phyloP scores from a whole-genome alignment of 176 grass and related monocot genomes.

The Tuctoria greenei region DNA sequence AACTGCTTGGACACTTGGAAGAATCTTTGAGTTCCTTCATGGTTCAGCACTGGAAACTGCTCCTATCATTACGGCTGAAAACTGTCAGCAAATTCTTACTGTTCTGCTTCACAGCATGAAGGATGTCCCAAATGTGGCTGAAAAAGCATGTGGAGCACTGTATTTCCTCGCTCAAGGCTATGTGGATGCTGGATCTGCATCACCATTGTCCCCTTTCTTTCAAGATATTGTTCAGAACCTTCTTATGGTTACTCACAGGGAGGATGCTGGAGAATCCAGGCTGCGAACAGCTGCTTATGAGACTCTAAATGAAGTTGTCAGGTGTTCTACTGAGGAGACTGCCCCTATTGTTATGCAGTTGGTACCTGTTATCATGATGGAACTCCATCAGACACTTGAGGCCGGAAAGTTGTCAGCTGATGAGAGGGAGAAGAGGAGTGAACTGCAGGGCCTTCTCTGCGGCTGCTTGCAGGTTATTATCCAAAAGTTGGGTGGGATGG shows the following conservation, averaged over 20 bases:
- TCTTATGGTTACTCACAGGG: constrained; percentile 72
- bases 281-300: constrained; percentile 82
- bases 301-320: constrained; percentile 82
- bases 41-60: constrained; percentile 70
- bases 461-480: constrained; percentile 84
- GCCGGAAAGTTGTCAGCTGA: constrained; percentile 68
- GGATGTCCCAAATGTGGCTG: constrained; percentile 91
- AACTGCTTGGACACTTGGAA: constrained; percentile 88
- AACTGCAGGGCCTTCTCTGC: constrained; percentile 80
- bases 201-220: constrained; percentile 71
- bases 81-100: constrained; percentile 73
- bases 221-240: constrained; percentile 83
- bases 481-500: constrained; percentile 75
- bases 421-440: constrained; percentile 78
- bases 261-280: constrained; percentile 66
- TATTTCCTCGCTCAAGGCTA: constrained; percentile 90
- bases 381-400: constrained; percentile 75
- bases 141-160: constrained; percentile 82
- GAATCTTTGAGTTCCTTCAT: constrained; percentile 94
- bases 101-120: constrained; percentile 90
- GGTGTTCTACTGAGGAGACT: constrained; percentile 72
- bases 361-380: constrained; percentile 75
- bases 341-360: constrained; percentile 75
- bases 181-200: constrained; percentile 61
- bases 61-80: constrained; percentile 65